Conservation (phyloP, 768 basidiomycete genomes). For the Amanita pallidorosea region DNA sequence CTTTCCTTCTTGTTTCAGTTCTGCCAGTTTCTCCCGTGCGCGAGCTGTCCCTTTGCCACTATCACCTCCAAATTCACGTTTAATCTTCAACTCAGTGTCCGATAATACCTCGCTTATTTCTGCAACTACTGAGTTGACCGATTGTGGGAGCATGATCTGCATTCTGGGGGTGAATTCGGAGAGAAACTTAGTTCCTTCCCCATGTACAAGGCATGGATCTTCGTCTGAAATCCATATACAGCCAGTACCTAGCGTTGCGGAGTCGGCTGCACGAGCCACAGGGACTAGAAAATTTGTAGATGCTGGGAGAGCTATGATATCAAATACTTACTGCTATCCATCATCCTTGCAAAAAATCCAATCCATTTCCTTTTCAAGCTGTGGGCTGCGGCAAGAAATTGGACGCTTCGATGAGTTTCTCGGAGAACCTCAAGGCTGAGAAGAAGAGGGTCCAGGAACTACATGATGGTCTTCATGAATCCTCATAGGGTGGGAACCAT, state of each 20-base stretch:
- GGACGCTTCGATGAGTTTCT: slow-evolving; percentile 72
- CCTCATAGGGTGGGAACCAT: not conserved
- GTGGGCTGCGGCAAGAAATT: slow-evolving; percentile 82
- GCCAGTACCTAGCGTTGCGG: slow-evolving; percentile 68
- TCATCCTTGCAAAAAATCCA: slow-evolving; percentile 70
- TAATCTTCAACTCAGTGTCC: slow-evolving; percentile 75
- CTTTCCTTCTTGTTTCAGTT: slow-evolving; percentile 42
- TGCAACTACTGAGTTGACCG: slow-evolving; percentile 62
- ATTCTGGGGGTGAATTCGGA: slow-evolving; percentile 64
- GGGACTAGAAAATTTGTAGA: slow-evolving; percentile 49
- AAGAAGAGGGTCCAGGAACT: slow-evolving; percentile 91
- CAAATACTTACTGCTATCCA: slow-evolving; percentile 70
- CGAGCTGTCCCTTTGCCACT: slow-evolving; percentile 61
- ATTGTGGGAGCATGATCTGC: slow-evolving; percentile 83
- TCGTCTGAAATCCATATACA: slow-evolving; percentile 56
- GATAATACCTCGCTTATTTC: slow-evolving; percentile 86
- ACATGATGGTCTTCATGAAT: slow-evolving; percentile 5
- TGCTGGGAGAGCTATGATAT: not conserved
- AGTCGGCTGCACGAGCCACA: slow-evolving; percentile 85
- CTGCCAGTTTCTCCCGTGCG: slow-evolving; percentile 56
- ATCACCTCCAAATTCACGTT: slow-evolving; percentile 81
- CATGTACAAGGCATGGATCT: slow-evolving; percentile 76
- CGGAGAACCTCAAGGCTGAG: slow-evolving; percentile 77
- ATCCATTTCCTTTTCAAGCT: slow-evolving; percentile 75
- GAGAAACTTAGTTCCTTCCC: slow-evolving; percentile 71